These are phyloP conservation scores for Rubus parviflorus DNA, from an alignment of 306 rosid genomes.

Conservation along the genomic window DNA sequence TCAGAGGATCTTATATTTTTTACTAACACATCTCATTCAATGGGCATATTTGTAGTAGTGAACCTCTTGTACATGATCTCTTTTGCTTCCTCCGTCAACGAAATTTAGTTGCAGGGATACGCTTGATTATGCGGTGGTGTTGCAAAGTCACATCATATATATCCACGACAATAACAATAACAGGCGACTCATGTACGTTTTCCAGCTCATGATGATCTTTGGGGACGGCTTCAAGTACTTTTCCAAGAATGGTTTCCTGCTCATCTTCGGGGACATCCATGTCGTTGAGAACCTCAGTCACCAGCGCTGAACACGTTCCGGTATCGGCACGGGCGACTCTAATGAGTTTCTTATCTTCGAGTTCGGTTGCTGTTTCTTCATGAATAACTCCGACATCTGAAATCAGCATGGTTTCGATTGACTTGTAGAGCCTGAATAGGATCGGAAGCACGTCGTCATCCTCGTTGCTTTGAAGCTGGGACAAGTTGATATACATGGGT, in stretches of 20 bases:
- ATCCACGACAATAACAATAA: background rate
- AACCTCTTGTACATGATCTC: no score
- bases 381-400: background rate
- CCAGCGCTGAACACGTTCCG: background rate
- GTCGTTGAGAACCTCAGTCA: background rate
- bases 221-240: background rate
- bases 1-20: no score
- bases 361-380: background rate
- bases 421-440: background rate
- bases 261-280: constrained; percentile 1
- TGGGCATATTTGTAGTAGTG: no score
- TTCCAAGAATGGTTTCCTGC: background rate
- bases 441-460: background rate
- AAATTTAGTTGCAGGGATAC: background rate
- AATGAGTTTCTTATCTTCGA: background rate
- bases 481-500: background rate
- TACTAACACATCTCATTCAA: no score
- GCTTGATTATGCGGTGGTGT: background rate
- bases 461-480: background rate
- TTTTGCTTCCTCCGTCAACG: no score
- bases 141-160: background rate
- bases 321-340: background rate
- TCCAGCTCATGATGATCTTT: background rate
- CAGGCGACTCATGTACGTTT: background rate
- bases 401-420: background rate